Base-by-base conservation (phyloP, 306 rosid genomes). In the Chamaecrista fasciculata region DNA sequence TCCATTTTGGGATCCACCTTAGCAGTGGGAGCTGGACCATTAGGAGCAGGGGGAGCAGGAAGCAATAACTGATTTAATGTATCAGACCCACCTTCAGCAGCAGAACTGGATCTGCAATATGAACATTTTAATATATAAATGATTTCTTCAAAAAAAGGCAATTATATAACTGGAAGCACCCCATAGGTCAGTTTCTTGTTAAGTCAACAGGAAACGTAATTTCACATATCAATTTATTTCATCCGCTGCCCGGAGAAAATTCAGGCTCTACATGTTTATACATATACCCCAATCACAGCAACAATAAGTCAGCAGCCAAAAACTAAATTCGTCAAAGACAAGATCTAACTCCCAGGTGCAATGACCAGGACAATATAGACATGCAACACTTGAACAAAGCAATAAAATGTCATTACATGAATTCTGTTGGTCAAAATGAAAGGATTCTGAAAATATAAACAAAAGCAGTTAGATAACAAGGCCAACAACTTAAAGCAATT, bases 1-100 rank as follows among this genome's bases (percentile, higher is more conserved):
- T 94, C 99, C 79, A 83, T 76, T 70, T 84, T 91, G 80, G 97
- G 89, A 78, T 94, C 88, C 25, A 66, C 81, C 62, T 76, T 85
- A 46, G 78, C 67, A 42, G 78, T 72, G 53, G 75, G 64, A 68
- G 81, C 62, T 31, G 81, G 68, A 44, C 87, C 88, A 57, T 90
- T 94, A 23, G 87, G 51, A 26, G 76, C 43, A 18, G 87, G 83
- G 42, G 96, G 95, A 15, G 91, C 96, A 50, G 97, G 87, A 85
- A 91, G 97, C 67, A 85, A 50, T 53, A 86, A 66, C 60, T 90
- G 98, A 70, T 94, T 88, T 74, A 86, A 81, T 63, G 96, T 81
- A 77, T 78, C 85, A 69, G 86, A 74, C 52, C 85, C 84, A 31
- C 81, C 87, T 74, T 77, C 81, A 33, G 85, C 75, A 80, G 79